phyloP scores from a whole-genome alignment of 2,329 filamentous ascomycete species.

The Penicillium palitans region DNA sequence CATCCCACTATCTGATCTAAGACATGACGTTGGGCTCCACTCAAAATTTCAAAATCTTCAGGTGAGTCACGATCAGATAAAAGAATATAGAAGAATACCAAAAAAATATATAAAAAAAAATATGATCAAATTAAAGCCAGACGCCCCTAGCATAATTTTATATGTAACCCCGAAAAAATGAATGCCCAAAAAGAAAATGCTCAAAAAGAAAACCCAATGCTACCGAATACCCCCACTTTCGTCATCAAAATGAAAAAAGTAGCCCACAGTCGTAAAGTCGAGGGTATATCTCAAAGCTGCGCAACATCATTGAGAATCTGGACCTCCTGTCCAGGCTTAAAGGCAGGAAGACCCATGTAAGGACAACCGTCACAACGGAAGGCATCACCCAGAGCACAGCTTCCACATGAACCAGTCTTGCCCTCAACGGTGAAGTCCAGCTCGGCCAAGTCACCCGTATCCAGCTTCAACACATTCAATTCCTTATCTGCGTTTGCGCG shows the following conservation, averaged over 20 bases:
- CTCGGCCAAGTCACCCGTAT: conserved; percentile 72
- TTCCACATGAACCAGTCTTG: conserved; percentile 92
- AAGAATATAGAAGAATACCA: not conserved
- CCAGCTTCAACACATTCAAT: conserved; percentile 61
- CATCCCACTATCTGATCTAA: conserved; percentile 8
- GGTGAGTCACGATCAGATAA: not conserved
- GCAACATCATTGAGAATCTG: conserved; percentile 80
- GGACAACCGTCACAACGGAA: conserved; percentile 75
- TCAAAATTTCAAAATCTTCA: not conserved
- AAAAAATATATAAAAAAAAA: not conserved
- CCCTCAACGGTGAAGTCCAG: conserved; percentile 97
- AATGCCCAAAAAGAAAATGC: not conserved
- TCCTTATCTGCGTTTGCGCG: conserved; percentile 64
- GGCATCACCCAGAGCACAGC: conserved; percentile 90
- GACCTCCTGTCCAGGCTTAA: conserved; percentile 96
- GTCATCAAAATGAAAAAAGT: conserved; percentile 2
- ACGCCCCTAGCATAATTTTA: conserved; percentile 5
- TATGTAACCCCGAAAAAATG: not conserved
- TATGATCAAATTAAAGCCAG: not conserved
- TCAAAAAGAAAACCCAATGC: not conserved
- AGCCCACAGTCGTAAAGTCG: not conserved
- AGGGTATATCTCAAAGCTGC: conserved; percentile 60
- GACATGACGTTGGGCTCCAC: conserved; percentile 12
- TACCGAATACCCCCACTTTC: conserved; percentile 1
- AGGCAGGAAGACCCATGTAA: conserved; percentile 88